Evolutionary conservation across 2,329 filamentous ascomycete species (phyloP).

Genomic region (Davidsoniella virescens): DNA sequence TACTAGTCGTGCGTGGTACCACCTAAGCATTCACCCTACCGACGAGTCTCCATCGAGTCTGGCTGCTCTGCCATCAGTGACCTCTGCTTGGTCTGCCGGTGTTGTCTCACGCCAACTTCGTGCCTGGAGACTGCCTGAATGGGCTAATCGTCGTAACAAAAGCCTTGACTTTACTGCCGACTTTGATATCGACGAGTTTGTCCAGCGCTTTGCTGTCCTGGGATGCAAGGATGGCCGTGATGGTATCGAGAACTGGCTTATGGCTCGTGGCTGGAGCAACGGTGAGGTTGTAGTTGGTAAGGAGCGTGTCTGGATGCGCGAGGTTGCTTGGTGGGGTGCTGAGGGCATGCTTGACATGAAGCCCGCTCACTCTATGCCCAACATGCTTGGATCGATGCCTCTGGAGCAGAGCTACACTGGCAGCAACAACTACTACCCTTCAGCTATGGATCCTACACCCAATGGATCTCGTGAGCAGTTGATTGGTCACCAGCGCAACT

Average conservation of each 20-base stretch:
- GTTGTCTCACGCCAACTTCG: constrained; percentile 84
- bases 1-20: constrained; percentile 89
- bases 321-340: constrained; percentile 92
- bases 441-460: constrained; percentile 41
- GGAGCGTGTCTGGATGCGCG: constrained; percentile 90
- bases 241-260: constrained; percentile 82
- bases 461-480: constrained; percentile 61
- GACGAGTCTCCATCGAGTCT: constrained; percentile 67
- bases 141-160: constrained; percentile 86
- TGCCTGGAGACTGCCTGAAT: constrained; percentile 85
- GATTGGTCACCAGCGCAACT: constrained; percentile 38
- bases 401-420: constrained; percentile 55
- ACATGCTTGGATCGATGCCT: constrained; percentile 15
- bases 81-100: constrained; percentile 84
- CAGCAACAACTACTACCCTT: constrained; percentile 54
- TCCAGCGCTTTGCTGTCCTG: constrained; percentile 61
- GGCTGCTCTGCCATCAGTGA: constrained; percentile 52
- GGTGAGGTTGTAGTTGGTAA: constrained; percentile 84
- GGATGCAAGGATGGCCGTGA: constrained; percentile 84
- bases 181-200: constrained; percentile 88
- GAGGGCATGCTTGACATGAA: constrained; percentile 91
- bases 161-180: constrained; percentile 91
- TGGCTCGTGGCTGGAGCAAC: constrained; percentile 96
- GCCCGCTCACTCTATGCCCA: constrained; percentile 32
- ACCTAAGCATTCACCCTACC: constrained; percentile 78